Base-by-base conservation (phyloP, 495 filamentous ascomycete genomes). In the Achaetomiella virescens region DNA sequence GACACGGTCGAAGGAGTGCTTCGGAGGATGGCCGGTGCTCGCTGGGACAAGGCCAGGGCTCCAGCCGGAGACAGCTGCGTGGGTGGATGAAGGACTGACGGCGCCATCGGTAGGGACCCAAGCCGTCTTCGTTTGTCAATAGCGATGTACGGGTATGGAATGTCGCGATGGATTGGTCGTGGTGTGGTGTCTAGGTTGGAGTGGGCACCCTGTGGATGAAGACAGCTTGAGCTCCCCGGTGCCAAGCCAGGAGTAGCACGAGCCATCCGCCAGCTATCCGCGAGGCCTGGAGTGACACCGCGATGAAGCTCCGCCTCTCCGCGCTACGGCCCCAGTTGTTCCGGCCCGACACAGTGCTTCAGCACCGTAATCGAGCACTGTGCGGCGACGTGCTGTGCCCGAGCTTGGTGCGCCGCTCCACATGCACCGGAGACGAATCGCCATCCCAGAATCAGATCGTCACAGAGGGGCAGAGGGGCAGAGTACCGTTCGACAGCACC, bases 1-100 rank as follows among this genome's bases (percentile, higher is more conserved):
- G 73, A 74, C 3, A 75, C 68, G 15, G 73, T 68, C 27, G 78
- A 70, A 17, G 74, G 65, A 31, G 75, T 71, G 42, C 67, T 75
- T 48, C 73, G 72, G 46, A 96, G 80, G 57, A 93, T 77, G 24
- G 67, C 59, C 1, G 88, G 84, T 52, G 92, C 88, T 72, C 90
- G 82, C 64, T 91, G 89, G 11, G 93, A 88, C 37, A 90, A 76
- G 53, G 76, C 76, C 48, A 95, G 75, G 31, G 89, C 85, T 14
- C 63, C 67, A 17, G 66, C 65, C 6, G 77, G 78, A 10, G 75
- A 64, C 33, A 81, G 71, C 58, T 79, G 74, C 48, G 66, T 66
- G 7, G 77, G 76, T 8, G 78, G 72, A 41, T 75, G 73, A 42
- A 80, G 67, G 11, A 80, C 64, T 20, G 78, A 78, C 18, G 75